A percentile compares a stretch with the other conserved stretches of the same genome.
These are phyloP conservation scores for Fusarium floridanum DNA, from an alignment of 2,329 filamentous ascomycete species.

Conservation along the genomic window DNA sequence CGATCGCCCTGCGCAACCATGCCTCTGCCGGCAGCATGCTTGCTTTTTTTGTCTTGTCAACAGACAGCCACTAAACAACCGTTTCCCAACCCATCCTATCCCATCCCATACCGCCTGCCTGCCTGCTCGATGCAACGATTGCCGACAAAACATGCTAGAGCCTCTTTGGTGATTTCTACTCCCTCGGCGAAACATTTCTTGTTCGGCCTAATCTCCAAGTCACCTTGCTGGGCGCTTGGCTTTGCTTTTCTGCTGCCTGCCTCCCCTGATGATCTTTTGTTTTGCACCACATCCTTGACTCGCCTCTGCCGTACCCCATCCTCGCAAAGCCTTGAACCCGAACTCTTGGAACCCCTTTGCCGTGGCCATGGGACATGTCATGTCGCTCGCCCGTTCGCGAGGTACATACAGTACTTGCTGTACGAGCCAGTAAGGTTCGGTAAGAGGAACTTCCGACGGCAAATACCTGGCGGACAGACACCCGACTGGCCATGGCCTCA, in stretches of 20 bases:
- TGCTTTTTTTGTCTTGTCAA: conserved; percentile 21
- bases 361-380: conserved; percentile 7
- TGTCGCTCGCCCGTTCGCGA: conserved; percentile 1
- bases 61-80: conserved; percentile 33
- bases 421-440: conserved; percentile 17
- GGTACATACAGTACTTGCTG: background rate
- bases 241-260: conserved; percentile 4
- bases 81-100: conserved; percentile 29
- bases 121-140: conserved; percentile 20
- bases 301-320: background rate
- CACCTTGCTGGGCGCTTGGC: conserved; percentile 11
- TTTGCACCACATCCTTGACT: background rate
- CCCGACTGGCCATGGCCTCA: conserved; percentile 22
- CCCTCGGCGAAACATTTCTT: conserved; percentile 11
- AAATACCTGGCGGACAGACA: conserved; percentile 20
- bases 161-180: conserved; percentile 16
- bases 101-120: conserved; percentile 1
- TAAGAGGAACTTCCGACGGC: conserved; percentile 1
- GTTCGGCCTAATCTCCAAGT: background rate
- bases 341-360: conserved; percentile 21
- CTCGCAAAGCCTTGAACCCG: conserved; percentile 10
- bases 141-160: conserved; percentile 19
- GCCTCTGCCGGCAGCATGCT: conserved; percentile 8
- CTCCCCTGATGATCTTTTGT: conserved; percentile 20
- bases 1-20: conserved; percentile 16